These are phyloP conservation scores for Alternaria ethzedia DNA, from an alignment of 2,329 filamentous ascomycete genomes.

Conservation along the genomic window DNA sequence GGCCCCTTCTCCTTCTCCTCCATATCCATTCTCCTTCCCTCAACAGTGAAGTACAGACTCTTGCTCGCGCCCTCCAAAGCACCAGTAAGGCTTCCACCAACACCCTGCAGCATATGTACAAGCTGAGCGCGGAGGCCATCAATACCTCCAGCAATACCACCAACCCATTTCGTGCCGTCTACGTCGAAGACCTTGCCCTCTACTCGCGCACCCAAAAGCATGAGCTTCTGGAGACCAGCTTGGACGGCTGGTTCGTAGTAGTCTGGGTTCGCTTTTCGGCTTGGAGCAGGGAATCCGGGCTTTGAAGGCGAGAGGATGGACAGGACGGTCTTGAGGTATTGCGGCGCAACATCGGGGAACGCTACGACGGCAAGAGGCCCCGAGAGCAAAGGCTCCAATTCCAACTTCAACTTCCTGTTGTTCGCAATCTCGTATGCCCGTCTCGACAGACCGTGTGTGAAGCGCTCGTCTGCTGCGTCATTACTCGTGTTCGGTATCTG, in stretches of 20 bases:
- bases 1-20: slow-evolving; percentile 68
- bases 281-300: slow-evolving; percentile 78
- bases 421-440: slow-evolving; percentile 59
- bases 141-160: slow-evolving; percentile 80
- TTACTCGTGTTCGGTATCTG: slow-evolving; percentile 39
- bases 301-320: slow-evolving; percentile 74
- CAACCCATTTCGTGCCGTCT: slow-evolving; percentile 72
- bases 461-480: slow-evolving; percentile 56
- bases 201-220: slow-evolving; percentile 84
- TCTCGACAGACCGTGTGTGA: slow-evolving; percentile 66
- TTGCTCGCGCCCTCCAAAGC: slow-evolving; percentile 81
- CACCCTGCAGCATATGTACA: slow-evolving; percentile 78
- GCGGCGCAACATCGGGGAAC: slow-evolving; percentile 82
- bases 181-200: slow-evolving; percentile 85
- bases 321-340: slow-evolving; percentile 81
- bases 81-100: slow-evolving; percentile 77
- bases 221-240: slow-evolving; percentile 81
- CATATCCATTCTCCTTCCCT: slow-evolving; percentile 79
- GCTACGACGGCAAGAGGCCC: slow-evolving; percentile 82
- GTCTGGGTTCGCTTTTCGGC: slow-evolving; percentile 74
- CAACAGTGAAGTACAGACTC: slow-evolving; percentile 86
- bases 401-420: slow-evolving; percentile 60
- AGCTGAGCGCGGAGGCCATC: slow-evolving; percentile 82
- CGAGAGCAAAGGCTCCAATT: slow-evolving; percentile 76
- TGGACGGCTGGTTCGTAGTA: slow-evolving; percentile 84